Base-by-base conservation (phyloP, 1,284 basidiomycete genomes). In the Pseudozyma pruni region DNA sequence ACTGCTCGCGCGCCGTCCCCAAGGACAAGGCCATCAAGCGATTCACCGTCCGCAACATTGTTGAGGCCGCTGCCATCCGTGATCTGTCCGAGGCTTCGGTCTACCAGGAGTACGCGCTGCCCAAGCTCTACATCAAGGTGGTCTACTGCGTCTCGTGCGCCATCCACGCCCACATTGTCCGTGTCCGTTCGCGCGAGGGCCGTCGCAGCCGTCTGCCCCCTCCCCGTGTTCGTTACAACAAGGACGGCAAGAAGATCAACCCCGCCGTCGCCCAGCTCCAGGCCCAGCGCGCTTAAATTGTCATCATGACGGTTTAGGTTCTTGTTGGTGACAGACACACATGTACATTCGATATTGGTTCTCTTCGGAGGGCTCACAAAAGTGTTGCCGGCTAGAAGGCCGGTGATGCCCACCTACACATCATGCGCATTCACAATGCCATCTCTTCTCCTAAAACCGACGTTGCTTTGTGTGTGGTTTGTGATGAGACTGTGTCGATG, bases 31-130 rank as follows among this genome's bases (percentile, higher is more conserved):
- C 96, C 76, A 98, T 99, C 90, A 98, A 98, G 88, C 78, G 95
- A 67, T 97, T 97, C 89, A 97, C 94, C 53, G 94, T 98, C 83
- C 90, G 94, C 85, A 98, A 98, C 90, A 98, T 98, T 91, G 94
- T 98, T 69, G 94, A 98, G 88, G 91, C 92, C 81, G 95, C 95
- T 59, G 95, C 95, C 70, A 91, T 98, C 79, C 89, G 95, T 81
- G 95, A 99, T 87, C 90, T 99, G 84, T 92, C 90, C 83, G 96
- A 98, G 82, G 94, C 95, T 49, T 92, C 90, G 75, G 91, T 98
- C 76, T 98, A 98, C 87, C 85, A 87, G 71, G 96, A 98, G 86
- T 98, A 98, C 86, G 89, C 89, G 59, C 90, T 98, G 80, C 95
- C 95, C 69, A 98, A 98, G 86, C 86, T 98, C 75, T 98, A 99